A percentile compares a stretch with the other conserved stretches of the same genome.
Conservation (phyloP, 2,329 filamentous ascomycete species). For the Exophiala viscosa region DNA sequence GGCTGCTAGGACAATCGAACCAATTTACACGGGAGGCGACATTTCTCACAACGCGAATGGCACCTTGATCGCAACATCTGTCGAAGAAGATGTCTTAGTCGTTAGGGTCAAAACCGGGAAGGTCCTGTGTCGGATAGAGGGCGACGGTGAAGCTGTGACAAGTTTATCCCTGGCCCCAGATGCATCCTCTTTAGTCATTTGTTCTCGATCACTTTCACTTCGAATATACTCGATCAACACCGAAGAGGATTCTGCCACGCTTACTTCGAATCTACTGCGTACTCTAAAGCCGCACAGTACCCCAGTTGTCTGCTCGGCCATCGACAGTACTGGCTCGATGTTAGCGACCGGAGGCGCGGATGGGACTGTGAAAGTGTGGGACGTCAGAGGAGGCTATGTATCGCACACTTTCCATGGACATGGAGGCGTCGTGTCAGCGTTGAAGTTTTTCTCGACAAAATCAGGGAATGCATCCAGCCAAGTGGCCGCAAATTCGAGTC, state of each 20-base stretch:
- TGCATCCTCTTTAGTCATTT: constrained; percentile 81
- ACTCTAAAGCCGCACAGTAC: constrained; percentile 87
- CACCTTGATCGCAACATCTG: constrained; percentile 75
- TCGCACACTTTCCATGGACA: constrained; percentile 96
- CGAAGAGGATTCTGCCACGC: constrained; percentile 52
- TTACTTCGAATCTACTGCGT: constrained; percentile 67
- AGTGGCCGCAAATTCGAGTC: constrained; percentile 5
- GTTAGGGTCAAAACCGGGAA: constrained; percentile 79
- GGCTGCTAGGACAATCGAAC: constrained; percentile 74
- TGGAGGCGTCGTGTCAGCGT: constrained; percentile 82
- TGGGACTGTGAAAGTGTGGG: constrained; percentile 94
- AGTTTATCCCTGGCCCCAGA: constrained; percentile 69
- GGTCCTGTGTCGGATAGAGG: constrained; percentile 81
- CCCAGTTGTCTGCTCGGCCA: constrained; percentile 79
- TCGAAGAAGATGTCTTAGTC: constrained; percentile 88
- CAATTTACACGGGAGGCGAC: constrained; percentile 89
- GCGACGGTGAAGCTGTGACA: constrained; percentile 61
- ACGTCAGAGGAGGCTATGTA: constrained; percentile 78
- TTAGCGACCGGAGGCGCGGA: constrained; percentile 91
- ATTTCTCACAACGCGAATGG: constrained; percentile 79
- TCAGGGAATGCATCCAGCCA: constrained; percentile 9
- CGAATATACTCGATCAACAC: constrained; percentile 74
- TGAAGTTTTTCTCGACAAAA: constrained; percentile 78
- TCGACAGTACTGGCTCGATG: constrained; percentile 83
- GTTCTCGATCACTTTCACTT: constrained; percentile 94